A percentile compares a stretch with the other conserved stretches of the same genome.
phyloP scores from a whole-genome alignment of 768 basidiomycete genomes.

The Lentinula raphanica region DNA sequence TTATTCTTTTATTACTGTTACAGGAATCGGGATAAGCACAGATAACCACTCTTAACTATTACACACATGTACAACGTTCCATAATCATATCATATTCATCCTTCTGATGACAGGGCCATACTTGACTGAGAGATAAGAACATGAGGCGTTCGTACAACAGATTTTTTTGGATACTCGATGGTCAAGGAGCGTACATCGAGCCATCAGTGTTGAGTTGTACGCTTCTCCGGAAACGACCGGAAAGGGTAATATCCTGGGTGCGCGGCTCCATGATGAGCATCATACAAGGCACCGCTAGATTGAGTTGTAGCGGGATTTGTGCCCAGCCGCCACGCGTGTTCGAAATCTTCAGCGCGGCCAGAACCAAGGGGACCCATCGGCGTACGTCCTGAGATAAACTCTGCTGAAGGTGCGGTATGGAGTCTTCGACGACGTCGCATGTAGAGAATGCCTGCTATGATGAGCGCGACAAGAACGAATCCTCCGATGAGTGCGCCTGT shows the following conservation, averaged over 20 bases:
- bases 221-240: constrained; percentile 4
- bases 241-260: not conserved
- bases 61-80: not conserved
- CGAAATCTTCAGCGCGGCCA: not conserved
- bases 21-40: no score
- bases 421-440: constrained; percentile 35
- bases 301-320: not conserved
- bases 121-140: no score
- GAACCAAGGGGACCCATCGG: not conserved
- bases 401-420: constrained; percentile 53
- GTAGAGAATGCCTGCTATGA: constrained; percentile 29
- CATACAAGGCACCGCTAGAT: not conserved
- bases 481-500: constrained; percentile 50
- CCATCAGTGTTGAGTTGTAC: not conserved
- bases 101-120: no score
- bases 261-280: not conserved
- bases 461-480: constrained; percentile 42
- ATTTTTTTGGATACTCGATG: no score
- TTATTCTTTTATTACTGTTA: no score
- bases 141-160: no score
- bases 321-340: not conserved
- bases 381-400: constrained; percentile 37
- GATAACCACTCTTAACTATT: no score
- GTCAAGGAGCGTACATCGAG: no score
- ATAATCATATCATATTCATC: no score